Percentiles rank a stretch among this genome's conserved stretches.
These are phyloP conservation scores for Saturnispora silvae DNA, from an alignment of 805 yeast genomes.

Conservation along the genomic window DNA sequence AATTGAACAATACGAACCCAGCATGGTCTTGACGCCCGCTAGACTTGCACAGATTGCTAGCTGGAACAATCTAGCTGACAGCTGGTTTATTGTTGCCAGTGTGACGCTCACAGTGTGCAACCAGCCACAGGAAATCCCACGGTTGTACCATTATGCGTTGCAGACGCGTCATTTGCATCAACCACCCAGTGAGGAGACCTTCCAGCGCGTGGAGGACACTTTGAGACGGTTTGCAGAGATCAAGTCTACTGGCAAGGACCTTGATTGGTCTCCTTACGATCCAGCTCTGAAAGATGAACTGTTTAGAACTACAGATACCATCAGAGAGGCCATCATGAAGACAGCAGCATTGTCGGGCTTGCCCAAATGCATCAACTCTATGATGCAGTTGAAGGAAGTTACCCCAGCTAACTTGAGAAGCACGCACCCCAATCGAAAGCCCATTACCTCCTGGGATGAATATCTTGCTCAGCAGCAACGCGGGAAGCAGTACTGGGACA, in stretches of 20 bases:
- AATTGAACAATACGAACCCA: not conserved
- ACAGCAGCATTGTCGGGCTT: conserved; percentile 72
- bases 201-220: conserved; percentile 10
- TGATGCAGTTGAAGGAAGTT: conserved; percentile 49
- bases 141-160: conserved; percentile 59
- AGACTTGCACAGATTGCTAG: conserved; percentile 43
- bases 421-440: conserved; percentile 11
- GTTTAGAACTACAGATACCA: conserved; percentile 31
- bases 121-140: conserved; percentile 71
- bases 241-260: conserved; percentile 13
- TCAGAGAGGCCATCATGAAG: conserved; percentile 72
- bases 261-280: conserved; percentile 14
- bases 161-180: conserved; percentile 15
- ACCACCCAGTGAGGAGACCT: conserved; percentile 13
- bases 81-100: conserved; percentile 76
- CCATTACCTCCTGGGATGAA: conserved; percentile 13
- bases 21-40: conserved; percentile 38
- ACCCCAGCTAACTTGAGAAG: conserved; percentile 47
- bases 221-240: conserved; percentile 21
- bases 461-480: conserved; percentile 21
- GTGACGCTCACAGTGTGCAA: conserved; percentile 76
- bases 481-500: conserved; percentile 63
- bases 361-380: conserved; percentile 75
- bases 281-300: not conserved
- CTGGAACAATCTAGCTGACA: conserved; percentile 41